A percentile compares a stretch with the other conserved stretches of the same genome.
Evolutionary conservation across 306 rosid species (phyloP).

Genomic region (Rosa rugosa): DNA sequence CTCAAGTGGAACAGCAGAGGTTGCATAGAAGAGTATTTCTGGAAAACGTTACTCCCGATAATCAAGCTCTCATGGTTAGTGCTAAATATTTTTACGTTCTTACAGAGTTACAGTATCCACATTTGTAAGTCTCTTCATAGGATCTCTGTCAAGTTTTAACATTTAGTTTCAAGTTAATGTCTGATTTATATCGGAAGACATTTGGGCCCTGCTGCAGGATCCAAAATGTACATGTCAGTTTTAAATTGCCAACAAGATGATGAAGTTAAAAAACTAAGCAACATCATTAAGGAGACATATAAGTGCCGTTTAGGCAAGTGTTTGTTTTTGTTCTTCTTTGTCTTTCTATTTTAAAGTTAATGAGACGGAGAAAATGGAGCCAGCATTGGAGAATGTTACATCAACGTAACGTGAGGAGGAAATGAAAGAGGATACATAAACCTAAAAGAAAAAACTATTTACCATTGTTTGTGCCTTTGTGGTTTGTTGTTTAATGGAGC

Average conservation of each 20-base stretch:
- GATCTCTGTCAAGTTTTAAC: neutral
- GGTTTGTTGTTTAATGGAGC: no score
- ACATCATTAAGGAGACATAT: neutral
- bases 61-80: conserved; percentile 91
- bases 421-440: neutral
- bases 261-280: neutral
- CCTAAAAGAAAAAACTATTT: neutral
- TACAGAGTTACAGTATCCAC: conserved; percentile 1
- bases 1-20: conserved; percentile 93
- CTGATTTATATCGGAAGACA: neutral
- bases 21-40: conserved; percentile 95
- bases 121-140: neutral
- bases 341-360: conserved; percentile 1
- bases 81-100: conserved; percentile 23
- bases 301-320: no score
- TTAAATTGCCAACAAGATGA: neutral
- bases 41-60: conserved; percentile 77
- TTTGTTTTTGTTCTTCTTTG: neutral
- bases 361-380: no score
- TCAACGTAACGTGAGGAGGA: neutral
- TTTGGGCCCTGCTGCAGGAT: neutral
- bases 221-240: no score
- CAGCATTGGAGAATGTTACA: no score
- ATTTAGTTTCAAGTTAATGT: neutral
- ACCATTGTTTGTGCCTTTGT: no score